Conservation (phyloP, 1,284 basidiomycete genomes). For the Flammula alnicola region DNA sequence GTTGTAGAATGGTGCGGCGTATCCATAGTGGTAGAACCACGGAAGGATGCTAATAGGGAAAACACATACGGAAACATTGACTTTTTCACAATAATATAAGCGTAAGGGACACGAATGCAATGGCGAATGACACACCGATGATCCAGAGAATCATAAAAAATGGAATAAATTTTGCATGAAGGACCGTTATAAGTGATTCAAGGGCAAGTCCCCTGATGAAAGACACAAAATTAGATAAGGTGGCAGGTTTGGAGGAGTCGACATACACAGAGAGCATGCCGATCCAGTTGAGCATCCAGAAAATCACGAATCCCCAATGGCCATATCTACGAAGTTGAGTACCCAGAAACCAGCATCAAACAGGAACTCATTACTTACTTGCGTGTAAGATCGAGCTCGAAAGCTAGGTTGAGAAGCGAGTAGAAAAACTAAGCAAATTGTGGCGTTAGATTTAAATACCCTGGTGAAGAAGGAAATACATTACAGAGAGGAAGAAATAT, state of each 20-base stretch:
- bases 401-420: conserved; percentile 67
- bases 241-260: not conserved
- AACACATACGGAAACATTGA: conserved; percentile 69
- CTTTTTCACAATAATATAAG: no score
- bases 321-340: conserved; percentile 42
- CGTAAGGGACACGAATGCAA: conserved; percentile 18
- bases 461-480: conserved; percentile 25
- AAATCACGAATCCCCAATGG: conserved; percentile 68
- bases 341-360: not conserved
- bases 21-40: conserved; percentile 65
- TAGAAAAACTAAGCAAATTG: conserved; percentile 50
- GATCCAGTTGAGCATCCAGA: conserved; percentile 76
- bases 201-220: conserved; percentile 39
- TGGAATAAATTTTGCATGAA: conserved; percentile 57
- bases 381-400: conserved; percentile 61
- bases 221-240: not conserved
- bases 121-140: conserved; percentile 47
- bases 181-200: conserved; percentile 62
- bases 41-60: conserved; percentile 75
- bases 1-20: conserved; percentile 77
- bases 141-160: conserved; percentile 73
- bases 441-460: not conserved
- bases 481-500: conserved; percentile 67
- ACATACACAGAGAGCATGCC: conserved; percentile 62
- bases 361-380: conserved; percentile 32